These are phyloP conservation scores for Chenopodium quinoa DNA, from an alignment of 148 eudicot genomes.

Conservation along the genomic window DNA sequence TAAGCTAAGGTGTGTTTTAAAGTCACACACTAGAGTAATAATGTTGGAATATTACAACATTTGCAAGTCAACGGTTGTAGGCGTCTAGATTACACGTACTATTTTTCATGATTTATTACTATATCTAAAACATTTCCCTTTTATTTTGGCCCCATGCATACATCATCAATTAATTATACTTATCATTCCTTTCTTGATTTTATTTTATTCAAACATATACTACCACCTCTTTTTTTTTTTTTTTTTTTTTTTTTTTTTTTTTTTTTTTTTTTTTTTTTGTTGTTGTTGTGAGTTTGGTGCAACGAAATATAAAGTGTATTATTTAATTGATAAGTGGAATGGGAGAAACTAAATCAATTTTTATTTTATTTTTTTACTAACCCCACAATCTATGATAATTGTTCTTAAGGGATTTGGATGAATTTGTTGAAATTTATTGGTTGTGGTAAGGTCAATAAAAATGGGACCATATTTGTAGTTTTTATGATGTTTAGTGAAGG, in stretches of 20 bases:
- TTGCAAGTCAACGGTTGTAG: neutral
- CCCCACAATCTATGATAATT: constrained; percentile 2
- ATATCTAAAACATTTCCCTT: neutral
- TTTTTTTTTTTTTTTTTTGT: too few relatives aligned
- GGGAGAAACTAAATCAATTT: constrained; percentile 2
- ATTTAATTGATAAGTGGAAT: neutral
- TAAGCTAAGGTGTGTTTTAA: neutral
- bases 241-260: too few relatives aligned
- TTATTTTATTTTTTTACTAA: neutral
- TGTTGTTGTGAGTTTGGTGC: neutral
- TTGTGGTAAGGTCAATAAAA: neutral
- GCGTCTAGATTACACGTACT: neutral
- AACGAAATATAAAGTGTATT: neutral
- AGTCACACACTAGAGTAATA: neutral
- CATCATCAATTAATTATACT: neutral
- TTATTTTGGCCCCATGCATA: neutral
- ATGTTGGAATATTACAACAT: neutral
- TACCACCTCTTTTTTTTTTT: too few relatives aligned
- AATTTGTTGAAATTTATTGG: neutral
- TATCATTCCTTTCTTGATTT: neutral
- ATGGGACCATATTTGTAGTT: neutral
- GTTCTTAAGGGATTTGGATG: neutral
- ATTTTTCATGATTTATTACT: neutral
- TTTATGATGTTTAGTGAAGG: neutral
- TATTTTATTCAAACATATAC: too few relatives aligned